phyloP scores from a whole-genome alignment of 192 early-diverging fungal species.

The Umbelopsis vinacea region DNA sequence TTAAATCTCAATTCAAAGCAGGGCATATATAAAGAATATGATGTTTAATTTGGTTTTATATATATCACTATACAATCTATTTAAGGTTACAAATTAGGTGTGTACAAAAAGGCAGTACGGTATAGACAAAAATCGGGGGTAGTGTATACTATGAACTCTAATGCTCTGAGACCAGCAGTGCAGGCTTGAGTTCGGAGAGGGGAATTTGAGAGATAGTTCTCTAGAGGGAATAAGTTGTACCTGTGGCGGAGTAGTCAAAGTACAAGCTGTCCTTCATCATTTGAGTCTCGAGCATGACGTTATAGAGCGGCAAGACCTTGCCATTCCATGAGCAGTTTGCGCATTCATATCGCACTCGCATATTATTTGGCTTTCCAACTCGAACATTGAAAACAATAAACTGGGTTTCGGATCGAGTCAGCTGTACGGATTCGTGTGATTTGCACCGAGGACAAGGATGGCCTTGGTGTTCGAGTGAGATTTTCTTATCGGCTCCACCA shows the following conservation, averaged over 20 bases:
- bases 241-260: not conserved
- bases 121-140: not conserved
- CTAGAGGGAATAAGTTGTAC: not conserved
- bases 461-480: constrained; percentile 34
- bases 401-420: constrained; percentile 38
- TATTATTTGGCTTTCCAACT: constrained; percentile 29
- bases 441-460: constrained; percentile 45
- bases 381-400: constrained; percentile 37
- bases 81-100: not conserved
- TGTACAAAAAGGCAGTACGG: constrained; percentile 1
- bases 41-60: no score
- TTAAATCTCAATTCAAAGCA: not conserved
- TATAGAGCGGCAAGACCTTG: constrained; percentile 1
- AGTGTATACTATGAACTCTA: not conserved
- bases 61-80: constrained; percentile 24
- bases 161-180: constrained; percentile 11
- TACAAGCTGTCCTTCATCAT: constrained; percentile 11
- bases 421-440: constrained; percentile 32
- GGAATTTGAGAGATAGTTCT: no score
- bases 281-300: not conserved
- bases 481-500: constrained; percentile 33
- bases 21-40: not conserved
- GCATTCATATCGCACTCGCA: constrained; percentile 43
- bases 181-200: not conserved
- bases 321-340: constrained; percentile 37